phyloP scores from a whole-genome alignment of 805 yeast genomes.

The Lipomyces japonicus region DNA sequence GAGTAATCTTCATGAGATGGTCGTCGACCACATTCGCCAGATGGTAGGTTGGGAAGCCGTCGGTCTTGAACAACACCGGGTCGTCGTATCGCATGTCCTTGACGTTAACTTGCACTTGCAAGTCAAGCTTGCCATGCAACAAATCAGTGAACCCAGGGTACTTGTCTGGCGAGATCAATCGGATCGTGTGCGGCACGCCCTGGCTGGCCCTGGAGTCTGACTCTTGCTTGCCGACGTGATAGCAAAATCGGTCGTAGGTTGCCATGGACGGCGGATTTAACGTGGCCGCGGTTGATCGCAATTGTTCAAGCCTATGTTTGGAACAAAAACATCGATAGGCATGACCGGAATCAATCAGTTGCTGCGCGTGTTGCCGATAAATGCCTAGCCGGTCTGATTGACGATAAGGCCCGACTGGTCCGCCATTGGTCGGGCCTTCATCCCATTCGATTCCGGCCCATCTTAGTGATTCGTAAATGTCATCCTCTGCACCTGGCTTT shows the following conservation, averaged over 20 bases:
- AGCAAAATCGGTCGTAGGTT: slow-evolving; percentile 84
- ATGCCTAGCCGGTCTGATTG: slow-evolving; percentile 76
- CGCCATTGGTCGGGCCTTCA: slow-evolving; percentile 70
- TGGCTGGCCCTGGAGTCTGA: slow-evolving; percentile 37
- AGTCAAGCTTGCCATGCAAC: slow-evolving; percentile 69
- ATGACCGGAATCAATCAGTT: slow-evolving; percentile 56
- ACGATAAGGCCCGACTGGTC: slow-evolving; percentile 67
- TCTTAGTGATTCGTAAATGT: slow-evolving; percentile 65
- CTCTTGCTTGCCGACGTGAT: slow-evolving; percentile 43
- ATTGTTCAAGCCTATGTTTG: slow-evolving; percentile 63
- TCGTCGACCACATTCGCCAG: slow-evolving; percentile 96
- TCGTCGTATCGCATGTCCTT: slow-evolving; percentile 81
- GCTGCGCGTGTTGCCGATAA: slow-evolving; percentile 57
- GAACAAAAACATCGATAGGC: slow-evolving; percentile 89
- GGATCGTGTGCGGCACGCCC: slow-evolving; percentile 50
- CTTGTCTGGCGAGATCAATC: slow-evolving; percentile 70
- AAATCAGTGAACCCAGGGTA: slow-evolving; percentile 70
- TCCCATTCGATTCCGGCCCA: slow-evolving; percentile 78
- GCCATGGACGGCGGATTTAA: slow-evolving; percentile 86
- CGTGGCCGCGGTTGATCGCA: slow-evolving; percentile 69
- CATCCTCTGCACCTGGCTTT: slow-evolving; percentile 66
- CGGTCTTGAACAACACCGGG: slow-evolving; percentile 85
- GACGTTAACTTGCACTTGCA: slow-evolving; percentile 74
- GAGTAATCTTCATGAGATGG: slow-evolving; percentile 86
- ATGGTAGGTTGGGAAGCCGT: slow-evolving; percentile 93